A percentile compares a stretch with the other conserved stretches of the same genome.
Evolutionary conservation across 78 protist species (phyloP).

Genomic region (Dictyostelium brefeldianum): DNA sequence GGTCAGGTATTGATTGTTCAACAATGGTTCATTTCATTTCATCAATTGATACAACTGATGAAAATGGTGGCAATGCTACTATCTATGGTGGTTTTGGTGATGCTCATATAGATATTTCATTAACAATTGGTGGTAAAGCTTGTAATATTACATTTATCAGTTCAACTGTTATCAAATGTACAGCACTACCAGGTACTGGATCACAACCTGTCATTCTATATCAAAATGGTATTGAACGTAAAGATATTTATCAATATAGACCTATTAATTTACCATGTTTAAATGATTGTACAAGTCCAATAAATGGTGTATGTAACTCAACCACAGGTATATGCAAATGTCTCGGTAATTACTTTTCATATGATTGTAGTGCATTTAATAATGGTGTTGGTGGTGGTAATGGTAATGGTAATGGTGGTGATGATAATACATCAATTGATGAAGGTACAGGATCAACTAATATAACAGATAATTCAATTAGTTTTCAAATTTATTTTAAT

Average conservation of each 20-base stretch:
- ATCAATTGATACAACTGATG: not conserved
- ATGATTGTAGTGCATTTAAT: not conserved
- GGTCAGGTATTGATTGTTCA: not conserved
- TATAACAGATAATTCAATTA: not conserved
- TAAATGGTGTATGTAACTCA: not conserved
- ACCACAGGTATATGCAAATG: not conserved
- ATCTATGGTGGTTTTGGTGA: not conserved
- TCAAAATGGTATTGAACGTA: not conserved
- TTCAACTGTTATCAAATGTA: not conserved
- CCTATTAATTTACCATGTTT: not conserved
- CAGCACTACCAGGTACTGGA: not conserved
- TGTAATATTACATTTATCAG: not conserved
- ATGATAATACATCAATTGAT: not conserved
- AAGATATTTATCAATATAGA: not conserved
- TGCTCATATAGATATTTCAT: not conserved
- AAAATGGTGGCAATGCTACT: not conserved
- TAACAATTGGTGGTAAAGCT: not conserved
- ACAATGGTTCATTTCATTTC: not conserved
- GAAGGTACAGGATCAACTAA: not conserved
- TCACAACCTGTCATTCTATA: not conserved
- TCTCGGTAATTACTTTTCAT: not conserved
- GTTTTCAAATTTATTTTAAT: slow-evolving; percentile 9
- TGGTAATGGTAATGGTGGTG: not conserved
- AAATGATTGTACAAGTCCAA: not conserved
- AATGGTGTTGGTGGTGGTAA: not conserved